phyloP scores from a whole-genome alignment of 148 eudicot genomes.

The Vaccinium corymbosum region DNA sequence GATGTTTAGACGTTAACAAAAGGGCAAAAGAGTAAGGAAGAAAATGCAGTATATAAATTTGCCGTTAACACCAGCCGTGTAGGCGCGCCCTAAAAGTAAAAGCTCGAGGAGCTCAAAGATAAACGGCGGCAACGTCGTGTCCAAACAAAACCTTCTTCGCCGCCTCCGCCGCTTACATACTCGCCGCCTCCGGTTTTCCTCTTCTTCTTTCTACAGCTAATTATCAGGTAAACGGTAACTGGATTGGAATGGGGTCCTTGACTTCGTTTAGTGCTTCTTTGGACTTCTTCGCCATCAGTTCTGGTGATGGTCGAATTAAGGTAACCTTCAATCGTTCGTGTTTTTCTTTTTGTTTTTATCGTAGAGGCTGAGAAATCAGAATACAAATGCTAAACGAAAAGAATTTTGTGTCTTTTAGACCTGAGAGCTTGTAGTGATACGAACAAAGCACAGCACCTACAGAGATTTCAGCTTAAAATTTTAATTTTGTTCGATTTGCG shows the following conservation, averaged over 20 bases:
- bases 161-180: background rate
- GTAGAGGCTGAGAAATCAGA: background rate
- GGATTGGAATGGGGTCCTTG: constrained; percentile 30
- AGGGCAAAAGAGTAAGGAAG: too few species aligned
- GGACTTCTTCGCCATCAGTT: constrained; percentile 66
- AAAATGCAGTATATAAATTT: too few species aligned
- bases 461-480: too few species aligned
- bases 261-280: constrained; percentile 74
- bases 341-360: background rate
- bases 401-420: background rate
- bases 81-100: background rate
- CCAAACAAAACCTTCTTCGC: background rate
- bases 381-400: background rate
- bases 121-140: background rate
- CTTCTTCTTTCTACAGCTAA: background rate
- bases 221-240: background rate
- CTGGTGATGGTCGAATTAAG: constrained; percentile 90
- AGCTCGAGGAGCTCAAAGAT: too few species aligned
- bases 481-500: background rate
- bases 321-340: constrained; percentile 22
- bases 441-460: background rate
- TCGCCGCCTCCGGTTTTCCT: background rate
- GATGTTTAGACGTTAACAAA: too few species aligned
- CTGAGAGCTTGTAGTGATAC: background rate
- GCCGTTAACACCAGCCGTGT: too few species aligned